Evolutionary conservation across 2,329 filamentous ascomycete species (phyloP).

Genomic region (Alternaria panax): DNA sequence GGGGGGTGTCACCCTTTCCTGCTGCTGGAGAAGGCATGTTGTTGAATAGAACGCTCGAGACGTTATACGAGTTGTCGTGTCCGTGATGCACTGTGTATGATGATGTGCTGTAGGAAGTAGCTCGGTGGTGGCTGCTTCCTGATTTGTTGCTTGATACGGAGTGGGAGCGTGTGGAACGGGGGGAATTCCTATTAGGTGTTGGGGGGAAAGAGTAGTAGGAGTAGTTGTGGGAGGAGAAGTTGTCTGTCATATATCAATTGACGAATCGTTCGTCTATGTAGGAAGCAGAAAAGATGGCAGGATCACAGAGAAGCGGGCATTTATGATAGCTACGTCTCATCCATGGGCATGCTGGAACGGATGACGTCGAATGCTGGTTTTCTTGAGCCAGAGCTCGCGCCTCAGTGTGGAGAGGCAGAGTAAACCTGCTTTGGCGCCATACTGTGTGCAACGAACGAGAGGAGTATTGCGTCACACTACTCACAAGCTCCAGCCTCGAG

Average conservation of each 20-base stretch:
- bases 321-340: slow-evolving; percentile 40
- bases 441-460: slow-evolving; percentile 38
- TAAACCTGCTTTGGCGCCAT: slow-evolving; percentile 50
- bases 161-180: slow-evolving; percentile 46
- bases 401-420: slow-evolving; percentile 34
- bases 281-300: slow-evolving; percentile 10
- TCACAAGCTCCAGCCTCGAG: slow-evolving; percentile 32
- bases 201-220: slow-evolving; percentile 61
- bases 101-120: slow-evolving; percentile 16
- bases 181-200: slow-evolving; percentile 55
- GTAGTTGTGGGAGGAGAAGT: slow-evolving; percentile 57
- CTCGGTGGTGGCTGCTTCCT: slow-evolving; percentile 29
- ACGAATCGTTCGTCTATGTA: slow-evolving; percentile 48
- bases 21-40: slow-evolving; percentile 62
- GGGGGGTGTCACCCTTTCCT: slow-evolving; percentile 58
- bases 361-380: slow-evolving; percentile 46
- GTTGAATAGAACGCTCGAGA: slow-evolving; percentile 38
- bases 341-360: slow-evolving; percentile 24
- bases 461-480: slow-evolving; percentile 47
- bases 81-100: slow-evolving; percentile 28
- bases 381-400: slow-evolving; percentile 44
- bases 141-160: slow-evolving; percentile 51
- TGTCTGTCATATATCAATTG: slow-evolving; percentile 58
- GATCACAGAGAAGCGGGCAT: slow-evolving; percentile 25
- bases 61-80: slow-evolving; percentile 43